A percentile compares a stretch with the other conserved stretches of the same genome.
phyloP scores from a whole-genome alignment of 345 rosid genomes.

The Sapria himalayana region DNA sequence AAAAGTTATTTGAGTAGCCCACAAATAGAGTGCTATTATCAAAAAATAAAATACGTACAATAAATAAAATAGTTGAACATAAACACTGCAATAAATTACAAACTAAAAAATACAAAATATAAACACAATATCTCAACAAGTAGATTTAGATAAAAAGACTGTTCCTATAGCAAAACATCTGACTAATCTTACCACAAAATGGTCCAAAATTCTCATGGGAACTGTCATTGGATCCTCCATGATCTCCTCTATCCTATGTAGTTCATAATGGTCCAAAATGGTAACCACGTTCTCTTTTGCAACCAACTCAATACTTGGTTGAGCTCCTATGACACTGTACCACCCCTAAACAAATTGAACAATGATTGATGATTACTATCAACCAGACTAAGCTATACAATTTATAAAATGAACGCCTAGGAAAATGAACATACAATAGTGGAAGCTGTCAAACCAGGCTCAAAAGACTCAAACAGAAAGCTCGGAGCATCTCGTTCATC shows the following conservation, averaged over 20 bases:
- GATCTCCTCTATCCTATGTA: conserved; percentile 37
- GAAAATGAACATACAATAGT: conserved; percentile 25
- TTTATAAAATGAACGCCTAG: no score
- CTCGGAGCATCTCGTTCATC: conserved; percentile 95
- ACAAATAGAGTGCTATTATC: no score
- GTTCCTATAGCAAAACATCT: no score
- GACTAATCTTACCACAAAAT: conserved; percentile 48
- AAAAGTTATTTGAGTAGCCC: no score
- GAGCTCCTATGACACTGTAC: conserved; percentile 83
- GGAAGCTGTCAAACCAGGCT: conserved; percentile 52
- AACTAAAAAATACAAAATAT: no score
- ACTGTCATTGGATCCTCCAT: conserved; percentile 86
- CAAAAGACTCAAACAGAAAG: conserved; percentile 76
- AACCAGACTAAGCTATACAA: background rate
- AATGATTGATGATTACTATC: background rate
- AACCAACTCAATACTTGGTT: conserved; percentile 68
- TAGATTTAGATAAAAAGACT: no score
- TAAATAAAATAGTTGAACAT: no score
- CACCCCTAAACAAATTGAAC: conserved; percentile 39
- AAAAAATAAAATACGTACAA: no score
- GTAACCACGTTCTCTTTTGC: conserved; percentile 75
- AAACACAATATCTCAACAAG: no score
- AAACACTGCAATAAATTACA: no score
- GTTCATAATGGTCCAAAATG: conserved; percentile 53
- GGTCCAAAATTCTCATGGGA: conserved; percentile 71